Conservation (phyloP, 2,329 filamentous ascomycete species). For the Pezicula radicicola region DNA sequence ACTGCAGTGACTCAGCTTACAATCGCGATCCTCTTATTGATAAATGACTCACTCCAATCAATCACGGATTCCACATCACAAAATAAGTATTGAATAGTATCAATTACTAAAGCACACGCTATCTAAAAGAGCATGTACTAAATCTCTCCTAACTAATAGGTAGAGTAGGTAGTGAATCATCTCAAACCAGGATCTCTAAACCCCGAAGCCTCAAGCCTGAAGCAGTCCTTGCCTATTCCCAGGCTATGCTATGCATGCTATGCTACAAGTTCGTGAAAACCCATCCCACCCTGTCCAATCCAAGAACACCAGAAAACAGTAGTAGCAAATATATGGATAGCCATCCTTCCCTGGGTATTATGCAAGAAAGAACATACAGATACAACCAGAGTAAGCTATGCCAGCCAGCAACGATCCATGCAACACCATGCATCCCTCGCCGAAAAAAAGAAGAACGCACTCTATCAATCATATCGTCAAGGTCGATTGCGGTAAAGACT, state of each 20-base stretch:
- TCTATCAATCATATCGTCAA: slow-evolving; percentile 3
- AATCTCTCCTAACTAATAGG: no score
- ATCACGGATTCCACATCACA: no score
- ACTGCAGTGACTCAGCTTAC: no score
- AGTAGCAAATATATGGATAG: slow-evolving; percentile 6
- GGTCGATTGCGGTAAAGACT: background rate
- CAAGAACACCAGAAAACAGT: background rate
- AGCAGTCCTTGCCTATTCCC: slow-evolving; percentile 1
- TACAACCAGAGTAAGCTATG: slow-evolving; percentile 21
- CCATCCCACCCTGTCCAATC: background rate
- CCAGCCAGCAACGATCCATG: slow-evolving; percentile 14
- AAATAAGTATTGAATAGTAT: no score
- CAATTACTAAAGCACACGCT: no score
- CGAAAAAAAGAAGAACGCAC: slow-evolving; percentile 6
- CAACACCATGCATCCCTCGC: slow-evolving; percentile 10
- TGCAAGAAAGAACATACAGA: background rate
- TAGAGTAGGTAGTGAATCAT: background rate
- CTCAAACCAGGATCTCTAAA: background rate
- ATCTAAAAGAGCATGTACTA: no score
- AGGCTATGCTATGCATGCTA: slow-evolving; percentile 1
- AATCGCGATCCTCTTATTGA: no score
- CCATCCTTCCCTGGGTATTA: slow-evolving; percentile 22
- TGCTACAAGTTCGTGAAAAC: background rate
- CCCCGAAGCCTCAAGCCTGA: background rate
- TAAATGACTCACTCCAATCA: no score